Base-by-base conservation (phyloP, 148 eudicot genomes). In the Fagopyrum homotropicum region DNA sequence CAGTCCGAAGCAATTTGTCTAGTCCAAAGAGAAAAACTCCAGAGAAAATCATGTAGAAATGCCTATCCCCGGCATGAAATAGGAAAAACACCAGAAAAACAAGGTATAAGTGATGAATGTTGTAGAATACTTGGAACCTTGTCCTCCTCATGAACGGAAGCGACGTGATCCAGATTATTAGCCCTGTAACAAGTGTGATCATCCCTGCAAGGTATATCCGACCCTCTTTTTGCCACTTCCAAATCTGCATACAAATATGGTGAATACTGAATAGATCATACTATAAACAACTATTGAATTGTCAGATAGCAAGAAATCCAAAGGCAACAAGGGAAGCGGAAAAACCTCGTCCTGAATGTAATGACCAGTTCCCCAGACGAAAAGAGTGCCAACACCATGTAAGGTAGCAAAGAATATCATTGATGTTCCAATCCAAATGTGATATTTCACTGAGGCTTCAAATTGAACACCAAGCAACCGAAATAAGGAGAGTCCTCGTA, bases 141-240 rank as follows among this genome's bases (percentile, higher is more conserved):
- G 73, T 83, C 74, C 98, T 86, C 75, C 98, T 89, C 49, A 91
- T 81, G 43, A 85, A 80, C 0, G 98, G 97, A 77, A 93, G 91
- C 75, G 98, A 88, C 49, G 98, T 87, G 73, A 87, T 77, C 91
- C 90, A 91, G n/a, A 93, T 93, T 73, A 85, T 72, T 48, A 93
- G 80, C 45, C 86, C 94, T 9, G 90, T 76, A 16, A 81, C 69
- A 22, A 93, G 88, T 45, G 91, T 64, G 66, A 91, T 80, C 86
- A 86, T 93, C 63, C 98, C 98, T 0, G 97, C 98, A 61, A 93
- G 86, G 84, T 91, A 88, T 77, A 91, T 87, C 22, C 90, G 76
- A 1, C 93, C 91, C 40, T 83, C 88, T 77, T 82, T 89, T 79
- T 91, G 97, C 98, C 97, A 93, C 63, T 80, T 88, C 98, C 93